Conservation (phyloP, 495 filamentous ascomycete genomes). For the Aspergillus hancockii region DNA sequence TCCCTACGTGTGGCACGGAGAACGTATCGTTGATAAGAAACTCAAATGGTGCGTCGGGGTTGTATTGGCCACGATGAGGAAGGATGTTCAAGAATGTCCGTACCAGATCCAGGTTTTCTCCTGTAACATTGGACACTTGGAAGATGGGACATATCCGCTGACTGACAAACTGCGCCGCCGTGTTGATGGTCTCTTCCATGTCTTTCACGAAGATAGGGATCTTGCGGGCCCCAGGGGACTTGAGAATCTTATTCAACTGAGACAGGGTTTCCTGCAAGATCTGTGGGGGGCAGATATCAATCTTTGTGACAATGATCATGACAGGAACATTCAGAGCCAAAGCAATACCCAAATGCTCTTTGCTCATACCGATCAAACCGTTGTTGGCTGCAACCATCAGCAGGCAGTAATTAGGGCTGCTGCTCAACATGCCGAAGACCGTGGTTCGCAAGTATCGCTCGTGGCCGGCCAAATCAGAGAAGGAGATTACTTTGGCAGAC, state of each 20-base stretch:
- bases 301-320: conserved; percentile 98
- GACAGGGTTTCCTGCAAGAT: conserved; percentile 91
- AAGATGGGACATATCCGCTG: conserved; percentile 97
- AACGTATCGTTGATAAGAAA: conserved; percentile 98
- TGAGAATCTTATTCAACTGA: conserved; percentile 89
- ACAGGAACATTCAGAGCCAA: conserved; percentile 94
- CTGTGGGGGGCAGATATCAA: conserved; percentile 96
- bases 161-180: conserved; percentile 92
- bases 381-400: conserved; percentile 99
- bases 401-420: conserved; percentile 95
- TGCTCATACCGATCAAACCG: conserved; percentile 95
- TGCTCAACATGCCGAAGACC: conserved; percentile 91
- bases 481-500: conserved; percentile 92
- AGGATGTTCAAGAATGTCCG: conserved; percentile 94
- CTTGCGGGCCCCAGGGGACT: conserved; percentile 89
- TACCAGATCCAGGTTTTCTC: conserved; percentile 76
- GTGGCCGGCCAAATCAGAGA: conserved; percentile 94
- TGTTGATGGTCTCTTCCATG: conserved; percentile 88
- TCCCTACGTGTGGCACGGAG: conserved; percentile 97
- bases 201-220: conserved; percentile 97
- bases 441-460: conserved; percentile 95
- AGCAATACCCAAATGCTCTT: conserved; percentile 95
- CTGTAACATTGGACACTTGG: conserved; percentile 97
- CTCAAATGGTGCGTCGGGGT: conserved; percentile 85
- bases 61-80: conserved; percentile 91